Evolutionary conservation across 495 filamentous ascomycete genomes (phyloP), one percentile per base, ranked within the genome.

Genomic region (Rostrohypoxylon terebratum): DNA sequence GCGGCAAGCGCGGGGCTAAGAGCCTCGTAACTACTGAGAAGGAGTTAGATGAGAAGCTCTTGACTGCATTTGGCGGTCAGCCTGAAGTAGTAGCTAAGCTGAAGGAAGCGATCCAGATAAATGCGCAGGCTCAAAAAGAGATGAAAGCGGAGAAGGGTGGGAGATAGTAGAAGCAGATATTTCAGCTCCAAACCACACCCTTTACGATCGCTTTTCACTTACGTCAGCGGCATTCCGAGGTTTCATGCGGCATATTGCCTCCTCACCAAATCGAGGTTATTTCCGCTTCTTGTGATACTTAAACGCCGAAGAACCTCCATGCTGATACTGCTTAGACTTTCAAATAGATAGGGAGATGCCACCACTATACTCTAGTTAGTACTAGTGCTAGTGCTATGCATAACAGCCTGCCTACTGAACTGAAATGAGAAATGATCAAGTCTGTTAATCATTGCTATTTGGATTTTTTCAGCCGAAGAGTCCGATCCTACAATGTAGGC

Each of bases 31-130:
- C 80, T 59, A 72, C 82, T n/a, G 83, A 86, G 70, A 79, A 75
- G 57, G 82, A 85, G 67, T 77, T 86, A 25, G 81, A 83, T 38
- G 81, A 81, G 74, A 81, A 83, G 65, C 74, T 86, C 14, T 68
- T 79, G 59, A 66, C 68, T 21, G 84, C 81, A n/a, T 86, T 86
- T 73, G 73, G 78, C 40, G 80, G 77, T 11, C 83, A 84, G 63
- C 81, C 82, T 0, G 83, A 86, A 63, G 82, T 86, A 20, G 77
- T 84, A 36, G 80, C 68, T 4, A 86, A 86, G 77, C 47, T 86
- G 61, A 84, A 82, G 75, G 84, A 86, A 72, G 84, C 82, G 5
- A 85, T 86, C 33, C 76, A 81, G 60, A 80, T 83, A 16, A 81
- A 83, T 65, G 81, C 80, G 1, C 74, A 81, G 36, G 81, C 78